These are phyloP conservation scores for Scheffersomyces quercinus DNA, from an alignment of 1,139 yeast species.

Conservation along the genomic window DNA sequence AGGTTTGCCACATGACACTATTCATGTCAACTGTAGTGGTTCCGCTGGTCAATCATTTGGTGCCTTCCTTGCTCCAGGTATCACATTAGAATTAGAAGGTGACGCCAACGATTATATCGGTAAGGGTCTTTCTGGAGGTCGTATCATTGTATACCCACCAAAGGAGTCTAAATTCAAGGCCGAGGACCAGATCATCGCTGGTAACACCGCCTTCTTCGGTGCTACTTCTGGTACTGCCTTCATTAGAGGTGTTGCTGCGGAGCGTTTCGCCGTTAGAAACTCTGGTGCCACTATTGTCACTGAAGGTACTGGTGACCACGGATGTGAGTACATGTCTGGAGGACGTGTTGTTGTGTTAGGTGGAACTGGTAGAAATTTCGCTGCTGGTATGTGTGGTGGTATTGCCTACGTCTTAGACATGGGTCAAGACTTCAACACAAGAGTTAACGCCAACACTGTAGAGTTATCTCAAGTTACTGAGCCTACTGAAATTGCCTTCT, in stretches of 20 bases:
- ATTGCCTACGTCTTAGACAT: constrained; percentile 94
- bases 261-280: constrained; percentile 96
- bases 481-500: constrained; percentile 90
- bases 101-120: constrained; percentile 98
- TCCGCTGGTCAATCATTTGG: constrained; percentile 99
- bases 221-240: constrained; percentile 95
- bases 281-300: constrained; percentile 97
- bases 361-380: constrained; percentile 90
- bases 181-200: constrained; percentile 93
- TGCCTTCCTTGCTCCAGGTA: constrained; percentile 95
- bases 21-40: constrained; percentile 87
- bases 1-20: constrained; percentile 94
- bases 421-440: constrained; percentile 85
- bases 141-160: constrained; percentile 90
- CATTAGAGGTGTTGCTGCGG: constrained; percentile 97
- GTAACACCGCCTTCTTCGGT: constrained; percentile 97
- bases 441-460: constrained; percentile 81
- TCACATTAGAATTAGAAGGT: constrained; percentile 93
- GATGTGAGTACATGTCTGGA: constrained; percentile 99
- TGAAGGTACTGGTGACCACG: constrained; percentile 98
- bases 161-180: constrained; percentile 80
- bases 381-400: constrained; percentile 99
- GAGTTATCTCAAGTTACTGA: constrained; percentile 77
- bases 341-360: constrained; percentile 96
- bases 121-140: constrained; percentile 95